Base-by-base conservation (phyloP, 331 rosid species). In the Malus hybrid region DNA sequence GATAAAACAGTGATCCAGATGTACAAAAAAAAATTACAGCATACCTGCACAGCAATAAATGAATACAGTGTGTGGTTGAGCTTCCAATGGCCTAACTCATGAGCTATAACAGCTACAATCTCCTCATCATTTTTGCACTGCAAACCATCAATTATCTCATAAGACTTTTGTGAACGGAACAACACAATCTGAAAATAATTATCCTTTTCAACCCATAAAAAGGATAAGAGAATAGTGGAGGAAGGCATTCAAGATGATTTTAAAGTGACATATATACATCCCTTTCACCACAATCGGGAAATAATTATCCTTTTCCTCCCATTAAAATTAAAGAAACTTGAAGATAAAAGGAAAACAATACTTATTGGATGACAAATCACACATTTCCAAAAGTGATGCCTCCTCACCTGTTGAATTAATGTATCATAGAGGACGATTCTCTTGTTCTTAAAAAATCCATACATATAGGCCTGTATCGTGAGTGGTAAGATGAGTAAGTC, bases 61-160 rank as follows among this genome's bases (percentile, higher is more conserved):
- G 97, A 87, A 87, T 86, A 94, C 86, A 90, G 76, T 0, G 99
- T 94, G 80, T 94, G 99, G 82, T 86, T 94, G 72, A 94, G 99
- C 81, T 94, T 90, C 99, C 99, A 94, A 79, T 94, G 99, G 78
- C 99, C 99, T 70, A 94, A 84, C 83, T 92, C 99, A 66, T 94
- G 99, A 70, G 97, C 99, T 82, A 92, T 90, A 74, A 94, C 99
- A 59, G 96, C 97, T 67, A 92, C 97, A 78, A 94, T 89, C 82
- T 94, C 97, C 70, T 94, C 96, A 34, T 92, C 92, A 29, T 90
- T 57, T 90, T 94, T 94, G 90, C 99, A 94, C 99, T 94, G 85
- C 74, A 81, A 80, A 73, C 78, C 76, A 76, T 69, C 52, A 78
- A 48, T 31, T 22, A 3, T 13, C 5, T 19, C 4, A n/a, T 20